Percentiles rank a stretch among this genome's conserved stretches.
phyloP scores from a whole-genome alignment of 2,329 filamentous ascomycete species.

The Amesomyces nigricolor region DNA sequence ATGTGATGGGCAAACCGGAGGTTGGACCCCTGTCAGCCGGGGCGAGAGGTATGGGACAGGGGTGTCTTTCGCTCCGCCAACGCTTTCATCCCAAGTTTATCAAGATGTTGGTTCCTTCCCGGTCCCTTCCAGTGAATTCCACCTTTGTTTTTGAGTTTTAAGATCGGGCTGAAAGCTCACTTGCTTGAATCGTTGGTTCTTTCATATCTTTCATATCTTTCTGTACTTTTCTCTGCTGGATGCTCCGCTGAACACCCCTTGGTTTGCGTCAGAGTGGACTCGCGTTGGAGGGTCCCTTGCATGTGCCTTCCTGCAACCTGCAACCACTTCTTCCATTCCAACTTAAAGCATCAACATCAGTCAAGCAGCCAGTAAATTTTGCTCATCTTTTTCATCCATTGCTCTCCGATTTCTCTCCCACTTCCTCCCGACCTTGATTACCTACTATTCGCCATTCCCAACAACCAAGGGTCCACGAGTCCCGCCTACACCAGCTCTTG shows the following conservation, averaged over 20 bases:
- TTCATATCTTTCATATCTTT: too few species aligned
- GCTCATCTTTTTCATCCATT: too few species aligned
- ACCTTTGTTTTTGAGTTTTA: slow-evolving; percentile 4
- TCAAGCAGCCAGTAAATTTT: not conserved
- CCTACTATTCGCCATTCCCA: too few species aligned
- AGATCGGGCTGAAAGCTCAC: not conserved
- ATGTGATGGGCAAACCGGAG: too few species aligned
- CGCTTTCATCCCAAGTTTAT: not conserved
- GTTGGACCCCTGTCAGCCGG: not conserved
- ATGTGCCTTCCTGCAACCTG: not conserved
- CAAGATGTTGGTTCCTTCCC: not conserved
- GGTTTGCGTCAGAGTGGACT: slow-evolving; percentile 5
- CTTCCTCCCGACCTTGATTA: too few species aligned
- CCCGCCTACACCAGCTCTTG: too few species aligned
- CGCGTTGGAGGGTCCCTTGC: not conserved
- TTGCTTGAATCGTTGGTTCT: too few species aligned
- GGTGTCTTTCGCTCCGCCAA: not conserved
- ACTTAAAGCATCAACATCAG: not conserved
- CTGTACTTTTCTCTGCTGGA: too few species aligned
- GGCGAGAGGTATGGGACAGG: not conserved
- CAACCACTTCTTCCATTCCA: not conserved
- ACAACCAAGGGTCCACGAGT: too few species aligned
- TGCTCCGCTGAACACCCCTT: too few species aligned
- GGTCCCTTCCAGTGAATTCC: too few species aligned
- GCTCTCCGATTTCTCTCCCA: not conserved